These are phyloP conservation scores for Ceriops decandra DNA, from an alignment of 345 rosid genomes.

Conservation along the genomic window DNA sequence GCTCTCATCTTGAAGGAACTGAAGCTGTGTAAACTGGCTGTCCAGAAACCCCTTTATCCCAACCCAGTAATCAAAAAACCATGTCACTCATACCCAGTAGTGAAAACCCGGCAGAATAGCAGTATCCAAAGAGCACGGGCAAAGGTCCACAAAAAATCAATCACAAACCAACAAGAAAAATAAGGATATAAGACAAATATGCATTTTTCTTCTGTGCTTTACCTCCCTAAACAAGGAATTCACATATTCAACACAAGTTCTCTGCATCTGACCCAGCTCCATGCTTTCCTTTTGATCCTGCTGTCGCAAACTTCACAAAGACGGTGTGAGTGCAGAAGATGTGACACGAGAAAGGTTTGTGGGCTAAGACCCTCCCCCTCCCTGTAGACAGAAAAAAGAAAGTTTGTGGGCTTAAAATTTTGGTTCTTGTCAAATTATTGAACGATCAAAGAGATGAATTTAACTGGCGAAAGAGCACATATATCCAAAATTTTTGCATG, in stretches of 20 bases:
- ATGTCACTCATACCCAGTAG: not conserved
- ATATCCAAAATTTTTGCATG: no score
- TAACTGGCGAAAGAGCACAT: no score
- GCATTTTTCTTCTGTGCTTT: slow-evolving; percentile 3
- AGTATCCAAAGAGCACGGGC: not conserved
- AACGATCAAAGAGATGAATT: no score
- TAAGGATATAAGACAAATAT: not conserved
- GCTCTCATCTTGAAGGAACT: slow-evolving; percentile 90
- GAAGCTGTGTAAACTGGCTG: slow-evolving; percentile 77
- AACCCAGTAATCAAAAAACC: not conserved
- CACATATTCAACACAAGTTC: slow-evolving; percentile 61
- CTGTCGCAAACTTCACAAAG: not conserved
- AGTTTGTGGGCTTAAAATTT: no score
- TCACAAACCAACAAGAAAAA: slow-evolving; percentile 1
- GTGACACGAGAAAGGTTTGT: not conserved
- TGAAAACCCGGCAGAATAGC: not conserved
- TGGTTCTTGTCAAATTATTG: no score
- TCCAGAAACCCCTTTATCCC: slow-evolving; percentile 74
- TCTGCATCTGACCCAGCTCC: slow-evolving; percentile 86
- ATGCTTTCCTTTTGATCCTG: slow-evolving; percentile 21
- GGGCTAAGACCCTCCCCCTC: no score
- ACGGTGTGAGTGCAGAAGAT: not conserved
- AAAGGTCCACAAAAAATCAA: not conserved
- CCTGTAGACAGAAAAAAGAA: no score
- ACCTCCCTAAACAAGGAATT: slow-evolving; percentile 80